Evolutionary conservation across 306 rosid genomes (phyloP).

Genomic region (Dalbergia cochinchinensis): DNA sequence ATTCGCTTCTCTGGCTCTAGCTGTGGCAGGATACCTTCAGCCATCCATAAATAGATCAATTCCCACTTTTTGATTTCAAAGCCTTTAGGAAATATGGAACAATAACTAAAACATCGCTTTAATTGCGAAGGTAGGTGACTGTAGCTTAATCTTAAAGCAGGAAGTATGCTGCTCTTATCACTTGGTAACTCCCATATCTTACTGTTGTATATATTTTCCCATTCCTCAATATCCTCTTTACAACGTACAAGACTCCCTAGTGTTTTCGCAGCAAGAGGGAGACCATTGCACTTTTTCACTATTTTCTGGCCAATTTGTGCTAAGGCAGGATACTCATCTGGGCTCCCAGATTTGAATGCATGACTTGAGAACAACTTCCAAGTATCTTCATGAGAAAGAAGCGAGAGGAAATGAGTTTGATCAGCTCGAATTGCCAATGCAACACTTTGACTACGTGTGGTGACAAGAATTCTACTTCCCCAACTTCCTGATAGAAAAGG

Average conservation of each 20-base stretch:
- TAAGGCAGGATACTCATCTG: conserved; percentile 21
- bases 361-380: conserved; percentile 56
- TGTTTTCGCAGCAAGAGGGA: conserved; percentile 59
- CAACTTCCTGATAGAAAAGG: conserved; percentile 51
- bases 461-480: conserved; percentile 64
- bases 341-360: conserved; percentile 45
- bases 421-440: conserved; percentile 53
- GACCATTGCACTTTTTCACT: conserved; percentile 53
- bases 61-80: conserved; percentile 29
- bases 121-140: conserved; percentile 29
- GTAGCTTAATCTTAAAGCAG: conserved; percentile 46
- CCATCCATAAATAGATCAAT: conserved; percentile 57
- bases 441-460: conserved; percentile 54
- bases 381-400: conserved; percentile 49
- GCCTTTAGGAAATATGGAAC: conserved; percentile 47
- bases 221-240: conserved; percentile 45
- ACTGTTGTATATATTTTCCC: conserved; percentile 51
- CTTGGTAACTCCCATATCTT: conserved; percentile 55
- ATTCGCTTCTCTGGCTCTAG: conserved; percentile 26
- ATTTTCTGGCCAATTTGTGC: conserved; percentile 49
- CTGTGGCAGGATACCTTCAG: conserved; percentile 46
- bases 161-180: conserved; percentile 55
- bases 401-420: conserved; percentile 41
- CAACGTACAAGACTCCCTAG: conserved; percentile 53
- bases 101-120: conserved; percentile 46